These are phyloP conservation scores for Colletotrichum sp. DNA, from an alignment of 2,329 filamentous ascomycete genomes.

Conservation along the genomic window DNA sequence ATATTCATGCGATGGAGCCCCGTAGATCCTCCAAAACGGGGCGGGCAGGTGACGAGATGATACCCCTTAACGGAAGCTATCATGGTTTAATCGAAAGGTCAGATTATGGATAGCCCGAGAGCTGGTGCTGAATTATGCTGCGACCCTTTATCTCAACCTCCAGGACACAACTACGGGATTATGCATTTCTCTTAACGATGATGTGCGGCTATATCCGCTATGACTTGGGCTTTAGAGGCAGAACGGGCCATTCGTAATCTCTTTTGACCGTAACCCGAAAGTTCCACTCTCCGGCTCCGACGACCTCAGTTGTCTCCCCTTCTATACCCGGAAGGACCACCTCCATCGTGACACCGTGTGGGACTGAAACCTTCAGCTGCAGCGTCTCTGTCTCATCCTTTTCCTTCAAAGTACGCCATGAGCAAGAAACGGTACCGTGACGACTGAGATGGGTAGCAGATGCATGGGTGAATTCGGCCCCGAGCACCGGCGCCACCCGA, in stretches of 20 bases:
- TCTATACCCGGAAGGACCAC: not conserved
- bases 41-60: not conserved
- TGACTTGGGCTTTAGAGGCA: not conserved
- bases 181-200: not conserved
- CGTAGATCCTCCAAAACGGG: not conserved
- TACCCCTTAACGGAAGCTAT: not conserved
- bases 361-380: not conserved
- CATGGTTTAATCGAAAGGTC: not conserved
- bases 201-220: not conserved
- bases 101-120: not conserved
- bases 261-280: not conserved
- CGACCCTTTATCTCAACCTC: not conserved
- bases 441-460: not conserved
- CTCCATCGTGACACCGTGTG: not conserved
- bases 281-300: not conserved
- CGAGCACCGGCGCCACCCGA: not conserved
- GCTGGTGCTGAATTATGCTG: not conserved
- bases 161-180: not conserved
- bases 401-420: not conserved
- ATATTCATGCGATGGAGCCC: not conserved
- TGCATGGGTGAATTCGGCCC: not conserved
- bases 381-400: not conserved
- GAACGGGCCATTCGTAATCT: slow-evolving; percentile 2
- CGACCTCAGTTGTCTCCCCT: not conserved
- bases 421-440: not conserved